Evolutionary conservation across 75 land plant genomes (phyloP), one percentile per base, ranked within the genome.

Genomic region (Pinus albicaulis): DNA sequence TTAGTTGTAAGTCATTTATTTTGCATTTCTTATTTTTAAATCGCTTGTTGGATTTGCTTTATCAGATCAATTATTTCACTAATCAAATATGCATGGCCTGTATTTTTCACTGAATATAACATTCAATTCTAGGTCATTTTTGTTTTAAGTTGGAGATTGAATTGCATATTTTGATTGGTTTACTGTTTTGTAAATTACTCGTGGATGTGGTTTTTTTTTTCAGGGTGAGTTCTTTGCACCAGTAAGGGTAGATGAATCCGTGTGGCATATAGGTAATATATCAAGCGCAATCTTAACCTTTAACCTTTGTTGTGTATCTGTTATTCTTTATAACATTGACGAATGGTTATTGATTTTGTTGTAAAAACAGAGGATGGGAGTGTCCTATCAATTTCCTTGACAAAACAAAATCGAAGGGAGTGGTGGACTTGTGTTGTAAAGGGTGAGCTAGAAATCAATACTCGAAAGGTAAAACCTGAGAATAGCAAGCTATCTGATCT

Each of bases 371-470:
- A 93, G 89, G 95, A 95, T 86, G 82, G 82, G 56, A 89, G 84
- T 36, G 65, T 76, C 0, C 78, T 14, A 22, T 25, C 98, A 55
- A 78, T 95, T 13, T 82, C 93, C 22, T 66, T 95, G n/a, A n/a
- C n/a, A n/a, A n/a, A 61, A 93, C 97, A 57, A 95, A 95, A 93
- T 79, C n/a, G n/a, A n/a, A n/a, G 93, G 97, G 98, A 95, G 73
- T 95, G 97, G 97, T 95, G 98, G 98, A 93, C 86, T 65, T 82
- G 59, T 76, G 64, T 95, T 79, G 82, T 85, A 58, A 95, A 95
- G 82, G 98, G 98, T 36, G 98, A 88, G 14, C 97, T 96, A 57
- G 94, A 88, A 74, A 82, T 95, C 59, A 90, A 91, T 63, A 91
- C 97, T 19, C 98, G 93, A 62, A 95, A 95, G 75, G 98, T 95